Conservation (phyloP, 768 basidiomycete genomes). For the Russula lepida region DNA sequence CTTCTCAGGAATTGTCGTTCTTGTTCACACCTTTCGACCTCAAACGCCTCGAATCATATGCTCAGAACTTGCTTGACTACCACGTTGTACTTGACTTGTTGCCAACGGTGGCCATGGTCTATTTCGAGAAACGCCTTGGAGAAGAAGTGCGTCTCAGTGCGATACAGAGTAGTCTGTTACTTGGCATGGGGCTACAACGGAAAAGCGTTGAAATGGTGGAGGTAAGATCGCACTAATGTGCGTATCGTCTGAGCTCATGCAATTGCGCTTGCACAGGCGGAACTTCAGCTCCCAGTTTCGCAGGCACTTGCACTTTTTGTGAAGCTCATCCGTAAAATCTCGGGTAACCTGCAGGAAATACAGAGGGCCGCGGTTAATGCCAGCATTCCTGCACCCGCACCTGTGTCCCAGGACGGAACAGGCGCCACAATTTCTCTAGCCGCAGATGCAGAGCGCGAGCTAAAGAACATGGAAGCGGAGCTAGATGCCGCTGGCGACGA, state of each 20-base stretch:
- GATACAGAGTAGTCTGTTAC: slow-evolving; percentile 84
- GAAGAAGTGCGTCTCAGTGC: slow-evolving; percentile 65
- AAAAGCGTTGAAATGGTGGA: slow-evolving; percentile 88
- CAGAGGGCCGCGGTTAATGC: slow-evolving; percentile 71
- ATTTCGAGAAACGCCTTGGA: slow-evolving; percentile 70
- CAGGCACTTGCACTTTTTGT: slow-evolving; percentile 87
- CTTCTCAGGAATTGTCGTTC: slow-evolving; percentile 46
- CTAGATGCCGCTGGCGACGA: slow-evolving; percentile 59
- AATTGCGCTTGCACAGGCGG: slow-evolving; percentile 37
- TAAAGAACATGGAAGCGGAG: slow-evolving; percentile 28
- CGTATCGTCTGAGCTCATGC: background rate
- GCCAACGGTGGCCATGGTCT: slow-evolving; percentile 71
- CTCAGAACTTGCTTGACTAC: slow-evolving; percentile 93
- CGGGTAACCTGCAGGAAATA: slow-evolving; percentile 62
- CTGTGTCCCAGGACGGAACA: slow-evolving; percentile 6
- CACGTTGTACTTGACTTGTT: slow-evolving; percentile 92
- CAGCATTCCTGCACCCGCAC: slow-evolving; percentile 38
- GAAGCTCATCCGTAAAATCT: slow-evolving; percentile 82
- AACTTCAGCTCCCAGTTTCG: slow-evolving; percentile 76
- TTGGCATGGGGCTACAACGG: slow-evolving; percentile 83
- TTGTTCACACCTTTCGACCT: slow-evolving; percentile 87
- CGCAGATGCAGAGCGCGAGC: slow-evolving; percentile 25
- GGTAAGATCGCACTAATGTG: slow-evolving; percentile 34
- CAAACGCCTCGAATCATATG: slow-evolving; percentile 91
- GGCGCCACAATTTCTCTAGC: background rate